Conservation (phyloP, 2,329 filamentous ascomycete species). For the Fusarium miscanthi region DNA sequence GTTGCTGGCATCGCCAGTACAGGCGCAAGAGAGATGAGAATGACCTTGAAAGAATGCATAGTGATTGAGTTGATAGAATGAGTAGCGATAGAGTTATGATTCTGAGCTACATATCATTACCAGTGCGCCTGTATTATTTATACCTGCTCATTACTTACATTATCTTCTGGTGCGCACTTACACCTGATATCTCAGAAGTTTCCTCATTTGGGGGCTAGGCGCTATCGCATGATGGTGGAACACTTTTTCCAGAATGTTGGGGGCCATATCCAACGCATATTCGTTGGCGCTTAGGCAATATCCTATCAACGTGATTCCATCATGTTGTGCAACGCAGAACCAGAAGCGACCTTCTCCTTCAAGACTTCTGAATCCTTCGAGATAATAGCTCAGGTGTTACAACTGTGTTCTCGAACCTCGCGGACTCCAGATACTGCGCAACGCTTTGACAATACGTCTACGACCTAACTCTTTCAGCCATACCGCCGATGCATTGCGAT, state of each 20-base stretch:
- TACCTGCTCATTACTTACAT: rapidly evolving
- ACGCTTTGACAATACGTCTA: neutral
- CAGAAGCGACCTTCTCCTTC: neutral
- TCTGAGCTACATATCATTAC: rapidly evolving
- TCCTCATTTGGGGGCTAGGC: neutral
- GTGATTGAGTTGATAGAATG: rapidly evolving
- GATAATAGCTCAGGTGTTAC: rapidly evolving
- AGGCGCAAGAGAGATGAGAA: neutral
- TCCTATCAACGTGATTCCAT: neutral
- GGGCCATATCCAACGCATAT: neutral
- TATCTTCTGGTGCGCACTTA: neutral
- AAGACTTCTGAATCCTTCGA: neutral
- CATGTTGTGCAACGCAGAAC: neutral
- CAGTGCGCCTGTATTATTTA: neutral
- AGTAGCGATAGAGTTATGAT: rapidly evolving
- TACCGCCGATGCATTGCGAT: neutral
- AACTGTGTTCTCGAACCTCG: neutral
- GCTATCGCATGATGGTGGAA: neutral
- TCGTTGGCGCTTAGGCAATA: neutral
- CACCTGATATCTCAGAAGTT: neutral
- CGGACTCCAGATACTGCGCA: neutral
- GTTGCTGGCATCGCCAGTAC: neutral
- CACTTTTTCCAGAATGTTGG: neutral
- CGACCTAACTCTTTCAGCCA: neutral
- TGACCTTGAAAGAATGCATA: neutral